A percentile compares a stretch with the other conserved stretches of the same genome.
These are phyloP conservation scores for Nicotiana attenuata DNA, from an alignment of 257 asterid genomes.

Conservation along the genomic window DNA sequence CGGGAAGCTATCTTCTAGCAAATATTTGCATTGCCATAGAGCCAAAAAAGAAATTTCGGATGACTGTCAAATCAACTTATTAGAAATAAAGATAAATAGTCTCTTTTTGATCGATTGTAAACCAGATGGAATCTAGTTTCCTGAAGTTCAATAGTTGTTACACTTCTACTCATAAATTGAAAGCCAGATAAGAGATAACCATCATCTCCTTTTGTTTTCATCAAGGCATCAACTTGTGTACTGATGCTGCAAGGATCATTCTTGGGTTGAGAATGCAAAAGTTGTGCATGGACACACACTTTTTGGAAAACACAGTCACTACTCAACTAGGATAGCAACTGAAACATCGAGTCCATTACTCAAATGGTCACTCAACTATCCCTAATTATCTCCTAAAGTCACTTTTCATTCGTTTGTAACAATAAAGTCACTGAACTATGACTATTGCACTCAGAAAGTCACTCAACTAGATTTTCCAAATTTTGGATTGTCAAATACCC, in stretches of 20 bases:
- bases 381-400: too few species aligned
- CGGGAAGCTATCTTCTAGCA: not conserved
- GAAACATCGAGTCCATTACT: too few species aligned
- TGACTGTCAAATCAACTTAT: not conserved
- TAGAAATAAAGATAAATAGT: not conserved
- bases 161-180: not conserved
- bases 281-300: not conserved
- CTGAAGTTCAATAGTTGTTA: not conserved
- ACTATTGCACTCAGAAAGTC: too few species aligned
- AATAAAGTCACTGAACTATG: too few species aligned
- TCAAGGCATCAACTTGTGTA: not conserved
- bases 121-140: not conserved
- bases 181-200: not conserved
- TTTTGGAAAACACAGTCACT: not conserved
- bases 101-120: not conserved
- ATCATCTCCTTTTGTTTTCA: not conserved
- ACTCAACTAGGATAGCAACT: too few species aligned
- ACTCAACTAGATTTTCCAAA: too few species aligned
- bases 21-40: not conserved
- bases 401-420: too few species aligned
- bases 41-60: not conserved
- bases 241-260: not conserved
- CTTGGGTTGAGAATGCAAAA: not conserved
- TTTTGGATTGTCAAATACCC: too few species aligned
- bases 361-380: too few species aligned